Conservation (phyloP, 2,329 filamentous ascomycete species). For the Cladosporium sp. region DNA sequence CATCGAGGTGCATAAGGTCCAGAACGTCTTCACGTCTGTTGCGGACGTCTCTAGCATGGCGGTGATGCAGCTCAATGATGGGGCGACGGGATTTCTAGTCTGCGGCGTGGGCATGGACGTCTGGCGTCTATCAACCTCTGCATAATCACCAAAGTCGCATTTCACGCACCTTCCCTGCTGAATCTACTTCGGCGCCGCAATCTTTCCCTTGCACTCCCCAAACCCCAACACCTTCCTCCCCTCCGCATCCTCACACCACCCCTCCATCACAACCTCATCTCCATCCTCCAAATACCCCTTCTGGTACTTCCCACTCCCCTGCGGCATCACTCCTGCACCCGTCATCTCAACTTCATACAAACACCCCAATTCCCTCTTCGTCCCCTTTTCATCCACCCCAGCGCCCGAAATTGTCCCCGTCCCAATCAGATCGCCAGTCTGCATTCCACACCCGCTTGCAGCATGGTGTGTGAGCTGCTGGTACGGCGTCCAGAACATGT, state of each 20-base stretch:
- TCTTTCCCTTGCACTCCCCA: conserved; percentile 25
- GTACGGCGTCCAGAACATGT: conserved; percentile 42
- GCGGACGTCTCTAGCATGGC: conserved; percentile 49
- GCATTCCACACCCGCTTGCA: conserved; percentile 36
- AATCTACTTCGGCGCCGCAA: conserved; percentile 17
- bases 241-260: conserved; percentile 25
- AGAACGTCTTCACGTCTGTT: conserved; percentile 41
- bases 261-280: conserved; percentile 31
- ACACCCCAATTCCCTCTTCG: conserved; percentile 35
- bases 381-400: conserved; percentile 23
- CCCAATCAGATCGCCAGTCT: conserved; percentile 39
- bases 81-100: conserved; percentile 31
- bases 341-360: conserved; percentile 34
- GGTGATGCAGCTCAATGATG: conserved; percentile 25
- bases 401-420: conserved; percentile 40
- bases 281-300: conserved; percentile 38
- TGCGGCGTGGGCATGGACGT: conserved; percentile 48
- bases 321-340: conserved; percentile 31
- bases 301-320: conserved; percentile 24
- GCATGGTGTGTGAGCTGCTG: conserved; percentile 41
- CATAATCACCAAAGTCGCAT: background rate
- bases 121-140: conserved; percentile 18
- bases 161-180: background rate
- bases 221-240: conserved; percentile 24
- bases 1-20: conserved; percentile 24